Base-by-base conservation (phyloP, 306 rosid species). In the Sindora glabra region DNA sequence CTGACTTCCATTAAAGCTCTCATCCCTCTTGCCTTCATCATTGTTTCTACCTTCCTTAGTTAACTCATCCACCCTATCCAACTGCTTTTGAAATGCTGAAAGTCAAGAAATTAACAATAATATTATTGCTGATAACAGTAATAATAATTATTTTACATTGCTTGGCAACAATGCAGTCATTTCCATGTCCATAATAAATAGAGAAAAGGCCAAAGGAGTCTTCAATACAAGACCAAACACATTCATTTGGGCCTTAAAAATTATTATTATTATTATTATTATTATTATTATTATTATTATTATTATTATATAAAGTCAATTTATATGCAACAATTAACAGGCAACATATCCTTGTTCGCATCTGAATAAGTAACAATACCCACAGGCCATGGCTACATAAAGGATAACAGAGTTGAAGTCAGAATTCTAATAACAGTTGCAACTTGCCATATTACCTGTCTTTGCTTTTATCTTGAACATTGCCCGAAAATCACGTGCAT, bases 401-500 rank as follows among this genome's bases (percentile, higher is more conserved):
- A 55, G 47, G 13, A 19, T 40, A 34, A 34, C n/a, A 34, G 41
- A 50, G 23, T n/a, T 3, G 11, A 50, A 50, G 14, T 15, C 27
- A 27, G 3, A 38, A 24, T 0, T 5, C 26, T 8, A 61, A 42
- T 25, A 34, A 62, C 10, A 60, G 42, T 19, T 2, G 39, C 56
- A 70, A 68, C 78, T 80, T 54, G 64, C 48, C 26, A 49, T 33
- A 48, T 56, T 56, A 68, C 67, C 62, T 49, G 18, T 72, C 39
- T 42, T 64, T 5, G 37, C 10, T 10, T 13, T 49, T 15, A 2
- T 21, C 65, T 57, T 59, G 19, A 76, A 75, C 12, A 36, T 5
- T 29, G 70, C 52, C 60, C 71, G 73, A 47, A 59, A 85, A 19
- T 41, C 59, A 18, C 78, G 80, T 29, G 84, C 67, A 71, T 75